Evolutionary conservation across 2,329 filamentous ascomycete species (phyloP).

Genomic region (Xylogone sp.): DNA sequence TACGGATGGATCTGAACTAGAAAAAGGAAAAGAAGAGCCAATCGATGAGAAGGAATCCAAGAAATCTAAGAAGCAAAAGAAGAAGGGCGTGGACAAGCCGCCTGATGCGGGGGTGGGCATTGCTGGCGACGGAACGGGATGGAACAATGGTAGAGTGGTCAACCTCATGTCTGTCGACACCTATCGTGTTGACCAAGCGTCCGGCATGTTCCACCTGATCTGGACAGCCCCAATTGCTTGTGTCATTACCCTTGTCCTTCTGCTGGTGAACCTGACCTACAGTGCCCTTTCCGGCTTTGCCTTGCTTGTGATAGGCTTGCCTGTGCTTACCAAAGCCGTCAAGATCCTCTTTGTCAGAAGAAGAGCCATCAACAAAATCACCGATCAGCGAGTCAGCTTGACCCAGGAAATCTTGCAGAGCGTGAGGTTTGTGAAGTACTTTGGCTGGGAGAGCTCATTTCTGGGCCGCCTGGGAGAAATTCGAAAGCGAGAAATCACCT

Average conservation of each 20-base stretch:
- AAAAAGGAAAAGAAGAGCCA: slow-evolving; percentile 40
- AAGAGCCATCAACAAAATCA: slow-evolving; percentile 84
- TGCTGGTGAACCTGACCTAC: slow-evolving; percentile 85
- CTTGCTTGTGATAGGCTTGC: slow-evolving; percentile 73
- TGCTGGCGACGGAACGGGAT: slow-evolving; percentile 71
- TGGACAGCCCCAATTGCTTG: slow-evolving; percentile 84
- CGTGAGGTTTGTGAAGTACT: slow-evolving; percentile 93
- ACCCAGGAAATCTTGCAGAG: slow-evolving; percentile 91
- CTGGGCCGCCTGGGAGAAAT: slow-evolving; percentile 71
- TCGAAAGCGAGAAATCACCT: slow-evolving; percentile 70
- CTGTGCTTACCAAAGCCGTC: slow-evolving; percentile 73
- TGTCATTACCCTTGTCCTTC: slow-evolving; percentile 72
- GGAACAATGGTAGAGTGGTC: slow-evolving; percentile 88
- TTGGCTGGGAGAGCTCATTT: slow-evolving; percentile 92
- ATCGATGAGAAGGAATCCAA: slow-evolving; percentile 32
- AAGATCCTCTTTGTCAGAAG: slow-evolving; percentile 72
- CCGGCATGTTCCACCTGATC: slow-evolving; percentile 82
- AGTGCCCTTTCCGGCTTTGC: slow-evolving; percentile 86
- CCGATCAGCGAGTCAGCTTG: slow-evolving; percentile 84
- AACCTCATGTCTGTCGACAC: slow-evolving; percentile 96
- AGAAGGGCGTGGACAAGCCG: slow-evolving; percentile 37
- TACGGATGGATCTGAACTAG: slow-evolving; percentile 30
- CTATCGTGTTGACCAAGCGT: slow-evolving; percentile 86
- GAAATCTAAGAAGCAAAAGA: slow-evolving; percentile 27
- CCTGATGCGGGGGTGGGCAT: slow-evolving; percentile 43